Evolutionary conservation across 257 asterid genomes (phyloP), one percentile per base, ranked within the genome.

Genomic region (Osmanthus fragrans): DNA sequence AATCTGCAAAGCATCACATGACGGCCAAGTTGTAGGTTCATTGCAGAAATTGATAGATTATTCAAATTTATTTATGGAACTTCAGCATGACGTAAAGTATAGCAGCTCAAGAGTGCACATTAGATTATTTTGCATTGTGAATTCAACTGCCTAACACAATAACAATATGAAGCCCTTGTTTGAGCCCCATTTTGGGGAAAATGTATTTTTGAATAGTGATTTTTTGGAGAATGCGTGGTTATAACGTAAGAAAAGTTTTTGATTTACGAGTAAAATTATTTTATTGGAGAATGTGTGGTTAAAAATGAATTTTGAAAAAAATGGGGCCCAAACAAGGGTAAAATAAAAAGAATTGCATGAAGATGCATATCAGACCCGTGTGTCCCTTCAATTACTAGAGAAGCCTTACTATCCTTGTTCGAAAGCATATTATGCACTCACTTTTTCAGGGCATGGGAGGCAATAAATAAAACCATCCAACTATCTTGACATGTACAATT

Each of bases 111-210:
- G 45, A 10, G 12, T 69, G 29, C 66, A 4, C 49, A 73, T 13
- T 72, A 73, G 45, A 56, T 74, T n/a, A 69, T 49, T 42, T 78
- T 36, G 37, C 65, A 67, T 71, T 49, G 67, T 39, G 37, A 56
- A 39, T 23, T 23, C 27, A 18, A 39, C 13, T 15, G 51, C 40
- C 72, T 0, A 16, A 13, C 7, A 6, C 56, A 25, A 65, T 15
- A 45, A 72, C 74, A 76, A 64, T 71, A 34, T 33, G 32, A 30
- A 30, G 32, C 32, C 32, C 32, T 30, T 30, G 32, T 30, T 30
- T 30, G 32, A 30, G 32, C 32, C 32, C 32, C 32, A 30, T 30
- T 30, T 30, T 30, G 32, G 32, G 32, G 32, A 30, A 30, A 30
- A 30, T 30, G 32, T 30, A 32, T 32, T 32, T 32, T 32, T 32